A percentile compares a stretch with the other conserved stretches of the same genome.
Evolutionary conservation across 805 yeast species (phyloP).

Genomic region (Saccharomycopsis javanensis): DNA sequence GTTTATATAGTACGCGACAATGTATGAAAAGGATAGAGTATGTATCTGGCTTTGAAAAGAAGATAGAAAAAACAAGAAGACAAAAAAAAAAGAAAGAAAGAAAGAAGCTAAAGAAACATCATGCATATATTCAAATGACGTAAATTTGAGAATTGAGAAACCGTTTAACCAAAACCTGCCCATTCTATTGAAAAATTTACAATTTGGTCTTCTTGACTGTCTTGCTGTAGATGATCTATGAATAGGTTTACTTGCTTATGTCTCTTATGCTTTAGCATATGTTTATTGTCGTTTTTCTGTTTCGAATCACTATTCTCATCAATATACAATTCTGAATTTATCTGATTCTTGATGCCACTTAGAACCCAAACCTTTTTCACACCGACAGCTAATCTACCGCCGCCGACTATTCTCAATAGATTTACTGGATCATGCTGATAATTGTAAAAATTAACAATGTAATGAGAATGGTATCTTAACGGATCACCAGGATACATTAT

Average conservation of each 20-base stretch:
- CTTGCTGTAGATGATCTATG: slow-evolving; percentile 5
- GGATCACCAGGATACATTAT: slow-evolving; percentile 96
- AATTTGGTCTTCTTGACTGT: slow-evolving; percentile 22
- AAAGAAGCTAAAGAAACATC: too few relatives aligned
- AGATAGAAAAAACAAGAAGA: too few relatives aligned
- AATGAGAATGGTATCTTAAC: slow-evolving; percentile 78
- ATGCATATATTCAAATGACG: not conserved
- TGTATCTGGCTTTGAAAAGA: too few relatives aligned
- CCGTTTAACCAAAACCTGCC: slow-evolving; percentile 81
- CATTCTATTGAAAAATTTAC: slow-evolving; percentile 74
- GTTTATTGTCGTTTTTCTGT: not conserved
- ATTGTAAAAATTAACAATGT: slow-evolving; percentile 45
- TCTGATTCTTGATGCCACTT: slow-evolving; percentile 29
- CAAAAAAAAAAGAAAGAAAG: too few relatives aligned
- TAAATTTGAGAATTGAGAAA: not conserved
- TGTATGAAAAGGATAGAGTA: too few relatives aligned
- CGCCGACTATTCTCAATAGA: slow-evolving; percentile 53
- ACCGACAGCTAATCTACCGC: slow-evolving; percentile 89
- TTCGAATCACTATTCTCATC: slow-evolving; percentile 16
- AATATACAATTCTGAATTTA: slow-evolving; percentile 15
- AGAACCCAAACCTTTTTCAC: slow-evolving; percentile 80
- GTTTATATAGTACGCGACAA: too few relatives aligned
- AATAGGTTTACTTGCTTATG: not conserved
- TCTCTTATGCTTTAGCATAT: not conserved
- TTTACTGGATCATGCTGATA: slow-evolving; percentile 43